phyloP scores from a whole-genome alignment of 768 basidiomycete species.

The Myochromella boudieri region DNA sequence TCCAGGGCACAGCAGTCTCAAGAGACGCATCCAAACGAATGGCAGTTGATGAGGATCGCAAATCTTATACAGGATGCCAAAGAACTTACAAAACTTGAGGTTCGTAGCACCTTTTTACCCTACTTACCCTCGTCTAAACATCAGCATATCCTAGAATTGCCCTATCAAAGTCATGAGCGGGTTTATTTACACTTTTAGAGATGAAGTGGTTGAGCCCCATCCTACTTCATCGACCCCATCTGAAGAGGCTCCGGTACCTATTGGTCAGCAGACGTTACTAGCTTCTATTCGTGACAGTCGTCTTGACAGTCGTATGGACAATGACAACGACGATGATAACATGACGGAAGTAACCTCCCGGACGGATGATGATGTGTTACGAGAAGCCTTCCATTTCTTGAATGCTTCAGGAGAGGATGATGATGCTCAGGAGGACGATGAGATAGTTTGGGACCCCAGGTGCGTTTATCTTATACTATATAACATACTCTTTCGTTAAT shows the following conservation, averaged over 20 bases:
- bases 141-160: slow-evolving; percentile 35
- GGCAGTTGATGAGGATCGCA: slow-evolving; percentile 90
- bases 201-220: slow-evolving; percentile 24
- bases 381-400: slow-evolving; percentile 56
- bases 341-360: slow-evolving; percentile 67
- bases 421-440: slow-evolving; percentile 65
- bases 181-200: slow-evolving; percentile 5
- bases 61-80: slow-evolving; percentile 79
- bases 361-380: slow-evolving; percentile 83
- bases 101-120: slow-evolving; percentile 28
- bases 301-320: slow-evolving; percentile 11
- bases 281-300: slow-evolving; percentile 24
- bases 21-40: slow-evolving; percentile 84
- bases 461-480: slow-evolving; percentile 20
- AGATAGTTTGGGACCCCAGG: slow-evolving; percentile 79
- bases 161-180: slow-evolving; percentile 27
- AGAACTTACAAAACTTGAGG: slow-evolving; percentile 57
- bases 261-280: slow-evolving; percentile 22
- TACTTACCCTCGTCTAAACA: not conserved
- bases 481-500: not conserved
- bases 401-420: slow-evolving; percentile 53
- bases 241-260: slow-evolving; percentile 6
- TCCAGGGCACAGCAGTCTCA: slow-evolving; percentile 24
- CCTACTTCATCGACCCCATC: not conserved
- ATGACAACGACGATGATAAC: slow-evolving; percentile 51